A percentile compares a stretch with the other conserved stretches of the same genome.
These are phyloP conservation scores for Gossypium thurberi DNA, from an alignment of 345 rosid genomes.

Conservation along the genomic window DNA sequence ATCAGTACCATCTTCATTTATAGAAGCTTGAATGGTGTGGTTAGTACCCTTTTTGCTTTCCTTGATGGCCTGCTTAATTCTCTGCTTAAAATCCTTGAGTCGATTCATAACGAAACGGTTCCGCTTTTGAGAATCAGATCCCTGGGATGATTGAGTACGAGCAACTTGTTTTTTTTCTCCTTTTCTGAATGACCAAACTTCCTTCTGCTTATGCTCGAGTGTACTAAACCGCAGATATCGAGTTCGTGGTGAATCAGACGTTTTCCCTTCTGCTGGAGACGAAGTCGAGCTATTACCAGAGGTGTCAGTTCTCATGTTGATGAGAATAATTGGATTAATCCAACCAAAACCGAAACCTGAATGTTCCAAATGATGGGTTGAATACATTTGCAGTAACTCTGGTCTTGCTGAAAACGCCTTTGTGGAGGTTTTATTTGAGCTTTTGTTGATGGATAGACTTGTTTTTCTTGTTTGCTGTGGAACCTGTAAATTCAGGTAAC, in stretches of 20 bases:
- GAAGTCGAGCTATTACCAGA: conserved; percentile 9
- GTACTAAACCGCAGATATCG: conserved; percentile 36
- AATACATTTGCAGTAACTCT: conserved; percentile 17
- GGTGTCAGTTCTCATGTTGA: conserved; percentile 24
- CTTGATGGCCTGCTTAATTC: conserved; percentile 46
- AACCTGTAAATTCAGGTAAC: conserved; percentile 15
- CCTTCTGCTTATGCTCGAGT: conserved; percentile 65
- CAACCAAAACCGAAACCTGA: conserved; percentile 25
- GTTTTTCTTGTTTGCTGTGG: conserved; percentile 9
- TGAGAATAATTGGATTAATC: conserved; percentile 39
- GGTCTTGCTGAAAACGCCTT: conserved; percentile 15
- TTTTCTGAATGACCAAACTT: conserved; percentile 53
- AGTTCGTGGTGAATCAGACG: conserved; percentile 23
- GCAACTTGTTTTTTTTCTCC: conserved; percentile 22
- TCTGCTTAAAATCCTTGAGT: conserved; percentile 51
- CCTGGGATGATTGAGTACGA: conserved; percentile 19
- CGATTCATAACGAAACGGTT: conserved; percentile 36
- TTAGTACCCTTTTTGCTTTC: conserved; percentile 31
- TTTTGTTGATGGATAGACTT: conserved; percentile 3
- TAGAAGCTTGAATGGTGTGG: neutral
- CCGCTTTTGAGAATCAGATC: conserved; percentile 41
- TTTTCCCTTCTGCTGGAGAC: neutral
- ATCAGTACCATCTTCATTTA: conserved; percentile 11
- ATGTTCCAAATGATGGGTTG: conserved; percentile 21
- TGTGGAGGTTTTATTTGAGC: conserved; percentile 20